Percentiles rank a stretch among this genome's conserved stretches.
phyloP scores from a whole-genome alignment of 2,329 filamentous ascomycete genomes.

The Chaetomiaceae sp. region DNA sequence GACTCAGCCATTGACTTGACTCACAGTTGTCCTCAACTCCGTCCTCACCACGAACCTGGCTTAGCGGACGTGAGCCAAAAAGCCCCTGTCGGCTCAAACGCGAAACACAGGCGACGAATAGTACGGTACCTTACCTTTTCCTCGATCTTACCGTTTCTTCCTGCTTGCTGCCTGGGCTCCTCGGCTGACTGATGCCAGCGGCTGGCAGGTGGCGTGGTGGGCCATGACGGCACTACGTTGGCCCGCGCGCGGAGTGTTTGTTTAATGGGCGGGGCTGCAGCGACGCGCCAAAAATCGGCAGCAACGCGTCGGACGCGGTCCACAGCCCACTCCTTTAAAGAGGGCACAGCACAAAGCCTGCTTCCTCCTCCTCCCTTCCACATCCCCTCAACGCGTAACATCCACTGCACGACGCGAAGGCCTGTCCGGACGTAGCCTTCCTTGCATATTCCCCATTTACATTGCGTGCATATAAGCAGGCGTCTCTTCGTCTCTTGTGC shows the following conservation, averaged over 20 bases:
- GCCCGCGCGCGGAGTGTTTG: conserved; percentile 19
- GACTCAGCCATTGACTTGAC: too few relatives aligned
- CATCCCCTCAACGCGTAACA: conserved; percentile 18
- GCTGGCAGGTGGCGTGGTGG: conserved; percentile 3
- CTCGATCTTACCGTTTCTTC: too few relatives aligned
- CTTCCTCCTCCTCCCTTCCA: conserved; percentile 14
- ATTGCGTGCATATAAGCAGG: too few relatives aligned
- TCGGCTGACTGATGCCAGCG: not conserved
- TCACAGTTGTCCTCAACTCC: conserved; percentile 13
- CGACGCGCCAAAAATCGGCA: conserved; percentile 20
- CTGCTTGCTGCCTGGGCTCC: conserved; percentile 9
- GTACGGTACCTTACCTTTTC: too few relatives aligned
- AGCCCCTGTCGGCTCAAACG: too few relatives aligned
- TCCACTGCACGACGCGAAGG: too few relatives aligned
- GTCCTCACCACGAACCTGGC: not conserved
- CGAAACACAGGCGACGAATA: not conserved
- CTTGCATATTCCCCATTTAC: too few relatives aligned
- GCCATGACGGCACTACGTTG: conserved; percentile 1
- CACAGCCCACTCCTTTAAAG: conserved; percentile 20
- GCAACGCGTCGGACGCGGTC: conserved; percentile 23
- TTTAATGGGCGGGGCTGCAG: conserved; percentile 22
- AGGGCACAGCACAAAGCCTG: conserved; percentile 11
- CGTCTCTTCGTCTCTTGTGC: not conserved
- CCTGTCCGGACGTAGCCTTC: too few relatives aligned
- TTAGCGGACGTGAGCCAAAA: too few relatives aligned